These are phyloP conservation scores for Paraglomus brasilianum DNA, from an alignment of 192 early-diverging fungal genomes.

Conservation along the genomic window DNA sequence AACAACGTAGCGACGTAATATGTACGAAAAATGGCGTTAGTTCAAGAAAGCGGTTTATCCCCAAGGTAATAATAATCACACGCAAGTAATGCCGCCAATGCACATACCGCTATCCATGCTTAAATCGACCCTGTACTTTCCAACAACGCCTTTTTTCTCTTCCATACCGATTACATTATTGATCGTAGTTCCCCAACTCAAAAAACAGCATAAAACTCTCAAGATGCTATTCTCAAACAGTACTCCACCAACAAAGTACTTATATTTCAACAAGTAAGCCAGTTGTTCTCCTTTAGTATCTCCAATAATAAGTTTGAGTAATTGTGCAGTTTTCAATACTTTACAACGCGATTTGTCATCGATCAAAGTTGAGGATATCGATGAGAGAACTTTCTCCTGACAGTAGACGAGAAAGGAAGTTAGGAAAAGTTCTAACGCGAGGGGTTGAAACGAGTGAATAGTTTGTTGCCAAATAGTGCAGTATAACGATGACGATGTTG, in stretches of 20 bases:
- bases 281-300: neutral
- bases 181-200: conserved; percentile 2
- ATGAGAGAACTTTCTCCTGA: neutral
- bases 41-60: no score
- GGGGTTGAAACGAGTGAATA: neutral
- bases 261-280: conserved; percentile 15
- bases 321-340: conserved; percentile 5
- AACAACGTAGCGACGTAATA: neutral
- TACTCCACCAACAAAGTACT: conserved; percentile 30
- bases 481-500: neutral
- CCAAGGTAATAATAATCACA: no score
- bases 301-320: conserved; percentile 17
- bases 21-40: no score
- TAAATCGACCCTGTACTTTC: no score
- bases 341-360: conserved; percentile 10
- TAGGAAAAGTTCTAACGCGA: conserved; percentile 17
- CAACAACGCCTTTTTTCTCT: no score
- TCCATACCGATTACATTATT: no score
- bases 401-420: neutral
- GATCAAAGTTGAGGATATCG: neutral
- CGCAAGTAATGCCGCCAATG: no score
- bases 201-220: conserved; percentile 26
- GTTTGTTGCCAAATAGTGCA: conserved; percentile 11
- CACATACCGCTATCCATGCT: no score
- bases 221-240: conserved; percentile 14